Percentiles rank a stretch among this genome's conserved stretches.
These are phyloP conservation scores for Gryganskiella cystojenkinii DNA, from an alignment of 192 early-diverging fungal species.

Conservation along the genomic window DNA sequence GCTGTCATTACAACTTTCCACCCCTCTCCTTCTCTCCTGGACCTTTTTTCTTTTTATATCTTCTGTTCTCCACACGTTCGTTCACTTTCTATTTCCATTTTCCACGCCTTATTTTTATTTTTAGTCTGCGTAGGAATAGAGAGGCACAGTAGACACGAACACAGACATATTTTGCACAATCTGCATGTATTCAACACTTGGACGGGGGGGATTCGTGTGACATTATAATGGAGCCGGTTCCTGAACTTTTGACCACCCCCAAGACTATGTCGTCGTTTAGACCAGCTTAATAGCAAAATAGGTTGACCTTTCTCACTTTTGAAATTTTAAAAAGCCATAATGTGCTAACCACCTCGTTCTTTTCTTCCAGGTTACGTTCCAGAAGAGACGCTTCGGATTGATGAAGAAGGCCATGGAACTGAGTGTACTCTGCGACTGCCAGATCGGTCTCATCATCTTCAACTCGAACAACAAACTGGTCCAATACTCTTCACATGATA, in stretches of 20 bases:
- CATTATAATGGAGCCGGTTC: too few species aligned
- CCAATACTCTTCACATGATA: constrained; percentile 94
- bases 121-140: background rate
- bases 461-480: constrained; percentile 94
- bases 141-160: too few species aligned
- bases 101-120: too few species aligned
- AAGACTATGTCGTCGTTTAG: too few species aligned
- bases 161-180: too few species aligned
- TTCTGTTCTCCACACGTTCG: background rate
- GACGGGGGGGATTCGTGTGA: too few species aligned
- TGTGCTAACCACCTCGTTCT: background rate
- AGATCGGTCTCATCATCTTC: constrained; percentile 97
- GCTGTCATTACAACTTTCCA: too few species aligned
- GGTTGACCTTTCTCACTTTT: too few species aligned
- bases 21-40: background rate
- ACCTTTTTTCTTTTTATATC: background rate
- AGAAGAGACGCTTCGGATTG: constrained; percentile 92
- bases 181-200: too few species aligned
- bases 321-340: too few species aligned
- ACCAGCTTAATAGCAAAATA: too few species aligned
- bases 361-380: constrained; percentile 82
- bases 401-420: constrained; percentile 99
- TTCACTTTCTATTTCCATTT: background rate
- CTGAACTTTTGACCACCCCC: too few species aligned
- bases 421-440: constrained; percentile 93